Base-by-base conservation (phyloP, 2,329 filamentous ascomycete species). In the Exophiala sp. region DNA sequence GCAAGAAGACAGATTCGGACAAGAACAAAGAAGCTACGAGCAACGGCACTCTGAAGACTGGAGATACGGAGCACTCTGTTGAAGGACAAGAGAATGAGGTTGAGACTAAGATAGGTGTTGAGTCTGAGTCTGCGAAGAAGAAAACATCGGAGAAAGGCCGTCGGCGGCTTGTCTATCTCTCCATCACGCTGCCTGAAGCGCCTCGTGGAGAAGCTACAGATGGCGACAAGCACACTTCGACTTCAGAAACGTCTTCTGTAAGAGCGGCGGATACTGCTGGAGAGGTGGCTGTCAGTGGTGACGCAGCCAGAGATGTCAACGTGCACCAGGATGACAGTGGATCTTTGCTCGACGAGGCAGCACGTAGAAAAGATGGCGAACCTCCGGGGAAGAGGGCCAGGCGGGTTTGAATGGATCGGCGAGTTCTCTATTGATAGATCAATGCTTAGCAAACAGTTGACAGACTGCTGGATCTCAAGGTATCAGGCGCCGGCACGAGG, bases 351-450 rank as follows among this genome's bases (percentile, higher is more conserved):
- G 29, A 39, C 11, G 41, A 33, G 21, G 47, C 11, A 41, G 55
- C 44, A 46, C 52, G 49, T 7, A 21, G 9, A 8, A 36, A 18
- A 8, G 52, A 47, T n/a, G 52, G 50, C 10, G 49, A 60, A 20
- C 58, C 55, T 16, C 49, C 49, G 14, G 58, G 29, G 14, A 60
- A 60, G 44, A 45, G 52, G 24, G 55, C 55, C 9, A 50, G 53
- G 20, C 47, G 36, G 32, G 45, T 43, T 47, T 58, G 41, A 56
- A 35, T 12, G 43, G 20, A 16, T 24, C 10, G 24, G 18, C 11
- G 40, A 42, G 11, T n/a, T n/a, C n/a, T 42, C 10, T 16, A 32
- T 21, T 29, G 39, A 14, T 24, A 5, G 24, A 29, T 45, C 10
- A 14, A 53, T 43, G 46, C 46, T 50, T 41, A 50, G 51, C 41